Evolutionary conservation across 176 grass and related monocot species (phyloP).

Genomic region (Puccinellia tenuiflora): DNA sequence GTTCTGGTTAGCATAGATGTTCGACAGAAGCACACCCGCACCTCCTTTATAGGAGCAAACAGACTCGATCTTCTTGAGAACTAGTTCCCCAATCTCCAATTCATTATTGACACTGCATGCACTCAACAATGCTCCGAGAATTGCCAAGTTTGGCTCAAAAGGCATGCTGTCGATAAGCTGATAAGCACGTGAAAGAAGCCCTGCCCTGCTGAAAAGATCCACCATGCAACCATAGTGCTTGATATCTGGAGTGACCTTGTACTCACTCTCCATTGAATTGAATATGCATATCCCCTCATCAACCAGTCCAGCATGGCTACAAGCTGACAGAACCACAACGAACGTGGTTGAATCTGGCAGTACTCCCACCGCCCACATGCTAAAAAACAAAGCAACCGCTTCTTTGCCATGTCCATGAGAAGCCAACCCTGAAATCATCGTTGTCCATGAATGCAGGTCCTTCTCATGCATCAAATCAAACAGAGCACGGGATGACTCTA

Average conservation of each 20-base stretch:
- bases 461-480: constrained; percentile 46
- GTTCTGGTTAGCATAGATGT: constrained; percentile 59
- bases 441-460: constrained; percentile 65
- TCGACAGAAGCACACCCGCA: constrained; percentile 55
- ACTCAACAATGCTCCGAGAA: constrained; percentile 56
- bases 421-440: constrained; percentile 54
- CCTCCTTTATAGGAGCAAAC: constrained; percentile 62
- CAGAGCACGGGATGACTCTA: constrained; percentile 28
- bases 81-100: constrained; percentile 50
- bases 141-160: constrained; percentile 50
- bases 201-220: constrained; percentile 68
- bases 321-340: constrained; percentile 56
- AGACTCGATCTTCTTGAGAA: constrained; percentile 49
- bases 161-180: constrained; percentile 49
- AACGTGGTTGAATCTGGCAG: constrained; percentile 58
- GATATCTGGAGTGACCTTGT: constrained; percentile 35
- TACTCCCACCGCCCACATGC: constrained; percentile 30
- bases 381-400: constrained; percentile 26
- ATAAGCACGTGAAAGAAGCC: constrained; percentile 46
- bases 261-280: constrained; percentile 44
- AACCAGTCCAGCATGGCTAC: constrained; percentile 75
- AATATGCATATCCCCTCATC: constrained; percentile 53
- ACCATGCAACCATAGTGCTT: constrained; percentile 77
- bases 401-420: constrained; percentile 50
- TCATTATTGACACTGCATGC: constrained; percentile 52